Conservation (phyloP, 441 rosid genomes). For the Melastoma candidum region DNA sequence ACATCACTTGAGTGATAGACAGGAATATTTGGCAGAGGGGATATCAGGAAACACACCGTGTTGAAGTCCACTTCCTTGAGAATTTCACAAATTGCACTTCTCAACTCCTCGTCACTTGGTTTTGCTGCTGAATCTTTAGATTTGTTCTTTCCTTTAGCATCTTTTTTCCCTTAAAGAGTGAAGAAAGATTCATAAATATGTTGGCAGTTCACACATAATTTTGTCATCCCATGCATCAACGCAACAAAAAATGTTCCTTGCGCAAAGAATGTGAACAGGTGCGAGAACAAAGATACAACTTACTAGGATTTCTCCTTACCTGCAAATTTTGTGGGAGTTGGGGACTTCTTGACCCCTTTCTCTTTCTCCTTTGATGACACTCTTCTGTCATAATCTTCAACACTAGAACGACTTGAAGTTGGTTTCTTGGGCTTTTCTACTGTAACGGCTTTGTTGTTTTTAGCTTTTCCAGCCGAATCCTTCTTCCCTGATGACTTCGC, state of each 20-base stretch:
- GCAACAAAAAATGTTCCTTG: background rate
- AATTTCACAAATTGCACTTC: slow-evolving; percentile 68
- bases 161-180: slow-evolving; percentile 37
- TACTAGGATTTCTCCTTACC: slow-evolving; percentile 61
- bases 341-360: slow-evolving; percentile 33
- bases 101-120: slow-evolving; percentile 53
- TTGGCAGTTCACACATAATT: background rate
- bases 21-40: background rate
- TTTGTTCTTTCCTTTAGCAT: slow-evolving; percentile 49
- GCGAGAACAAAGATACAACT: background rate
- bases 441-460: slow-evolving; percentile 37
- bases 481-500: slow-evolving; percentile 31
- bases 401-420: slow-evolving; percentile 33
- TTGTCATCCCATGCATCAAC: background rate
- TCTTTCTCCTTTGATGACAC: slow-evolving; percentile 58
- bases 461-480: slow-evolving; percentile 47
- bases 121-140: slow-evolving; percentile 29
- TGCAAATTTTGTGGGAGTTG: slow-evolving; percentile 39
- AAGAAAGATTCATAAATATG: slow-evolving; percentile 4
- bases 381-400: slow-evolving; percentile 46
- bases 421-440: slow-evolving; percentile 36
- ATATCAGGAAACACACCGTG: slow-evolving; percentile 28
- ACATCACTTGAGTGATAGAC: background rate
- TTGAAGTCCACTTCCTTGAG: slow-evolving; percentile 84
- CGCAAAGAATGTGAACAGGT: background rate